Evolutionary conservation across 352 stramenopile genomes (phyloP).

Genomic region (Pythium folliculosum): DNA sequence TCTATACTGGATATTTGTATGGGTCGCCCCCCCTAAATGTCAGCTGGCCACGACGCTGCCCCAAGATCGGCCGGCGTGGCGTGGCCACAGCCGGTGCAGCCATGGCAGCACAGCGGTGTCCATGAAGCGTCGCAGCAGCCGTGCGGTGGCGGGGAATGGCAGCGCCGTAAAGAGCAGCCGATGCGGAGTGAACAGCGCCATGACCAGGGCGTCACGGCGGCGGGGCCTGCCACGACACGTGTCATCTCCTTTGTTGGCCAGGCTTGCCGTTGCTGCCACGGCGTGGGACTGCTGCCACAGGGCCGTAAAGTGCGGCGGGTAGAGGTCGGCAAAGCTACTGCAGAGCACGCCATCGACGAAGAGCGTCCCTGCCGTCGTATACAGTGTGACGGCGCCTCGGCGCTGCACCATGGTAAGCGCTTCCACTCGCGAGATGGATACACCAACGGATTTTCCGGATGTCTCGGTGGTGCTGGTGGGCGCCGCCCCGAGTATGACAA

Average conservation of each 20-base stretch:
- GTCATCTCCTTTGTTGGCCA: no score
- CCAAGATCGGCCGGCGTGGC: slow-evolving; percentile 11
- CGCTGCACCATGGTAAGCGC: slow-evolving; percentile 28
- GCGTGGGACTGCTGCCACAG: background rate
- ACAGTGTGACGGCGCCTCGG: slow-evolving; percentile 53
- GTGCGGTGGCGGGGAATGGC: slow-evolving; percentile 45
- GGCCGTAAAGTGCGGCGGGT: slow-evolving; percentile 28
- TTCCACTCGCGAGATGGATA: slow-evolving; percentile 30
- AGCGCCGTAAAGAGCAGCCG: slow-evolving; percentile 51
- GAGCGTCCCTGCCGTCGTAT: slow-evolving; percentile 66
- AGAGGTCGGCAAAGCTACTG: slow-evolving; percentile 80
- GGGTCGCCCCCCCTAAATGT: no score
- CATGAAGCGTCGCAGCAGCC: slow-evolving; percentile 46
- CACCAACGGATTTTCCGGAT: background rate
- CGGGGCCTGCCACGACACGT: background rate
- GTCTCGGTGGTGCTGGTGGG: background rate
- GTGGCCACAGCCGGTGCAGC: slow-evolving; percentile 26
- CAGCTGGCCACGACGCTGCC: background rate
- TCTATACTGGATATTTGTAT: slow-evolving; percentile 22
- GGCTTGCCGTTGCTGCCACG: background rate
- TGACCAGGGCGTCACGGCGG: slow-evolving; percentile 38
- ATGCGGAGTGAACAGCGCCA: slow-evolving; percentile 54
- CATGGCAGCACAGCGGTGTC: slow-evolving; percentile 47
- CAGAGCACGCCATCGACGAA: slow-evolving; percentile 71
- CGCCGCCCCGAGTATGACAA: slow-evolving; percentile 33